phyloP scores from a whole-genome alignment of 208 protist genomes.

The Crithidia thermophila region DNA sequence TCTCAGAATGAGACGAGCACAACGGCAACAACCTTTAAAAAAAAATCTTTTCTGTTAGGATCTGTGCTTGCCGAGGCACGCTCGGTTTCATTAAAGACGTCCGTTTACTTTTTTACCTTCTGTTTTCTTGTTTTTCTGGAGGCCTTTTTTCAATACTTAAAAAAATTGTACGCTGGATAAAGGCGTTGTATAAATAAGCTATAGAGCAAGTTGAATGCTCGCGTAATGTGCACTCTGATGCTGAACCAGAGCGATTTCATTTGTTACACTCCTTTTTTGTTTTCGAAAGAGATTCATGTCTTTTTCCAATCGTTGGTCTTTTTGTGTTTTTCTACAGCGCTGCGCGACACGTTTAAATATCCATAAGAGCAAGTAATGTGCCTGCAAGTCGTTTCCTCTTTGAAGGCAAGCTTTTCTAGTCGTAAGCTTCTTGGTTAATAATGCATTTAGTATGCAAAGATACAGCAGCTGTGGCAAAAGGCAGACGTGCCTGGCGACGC shows the following conservation, averaged over 20 bases:
- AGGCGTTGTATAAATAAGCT: too few species aligned
- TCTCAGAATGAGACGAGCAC: too few species aligned
- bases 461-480: too few species aligned
- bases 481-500: too few species aligned
- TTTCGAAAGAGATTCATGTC: neutral
- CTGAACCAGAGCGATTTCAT: too few species aligned
- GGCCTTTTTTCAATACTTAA: neutral
- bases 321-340: neutral
- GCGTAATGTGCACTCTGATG: neutral
- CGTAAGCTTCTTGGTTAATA: too few species aligned
- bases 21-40: neutral
- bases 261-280: neutral
- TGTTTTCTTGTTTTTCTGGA: neutral
- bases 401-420: too few species aligned
- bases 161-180: too few species aligned
- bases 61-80: neutral
- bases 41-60: too few species aligned
- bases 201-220: slow-evolving; percentile 4
- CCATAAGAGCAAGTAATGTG: neutral
- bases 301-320: neutral
- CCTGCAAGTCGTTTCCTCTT: neutral
- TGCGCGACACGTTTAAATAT: neutral
- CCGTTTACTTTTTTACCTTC: neutral
- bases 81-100: neutral
- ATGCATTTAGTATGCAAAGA: too few species aligned